Evolutionary conservation across 2,329 filamentous ascomycete species (phyloP).

Genomic region (Colletotrichum lupini): DNA sequence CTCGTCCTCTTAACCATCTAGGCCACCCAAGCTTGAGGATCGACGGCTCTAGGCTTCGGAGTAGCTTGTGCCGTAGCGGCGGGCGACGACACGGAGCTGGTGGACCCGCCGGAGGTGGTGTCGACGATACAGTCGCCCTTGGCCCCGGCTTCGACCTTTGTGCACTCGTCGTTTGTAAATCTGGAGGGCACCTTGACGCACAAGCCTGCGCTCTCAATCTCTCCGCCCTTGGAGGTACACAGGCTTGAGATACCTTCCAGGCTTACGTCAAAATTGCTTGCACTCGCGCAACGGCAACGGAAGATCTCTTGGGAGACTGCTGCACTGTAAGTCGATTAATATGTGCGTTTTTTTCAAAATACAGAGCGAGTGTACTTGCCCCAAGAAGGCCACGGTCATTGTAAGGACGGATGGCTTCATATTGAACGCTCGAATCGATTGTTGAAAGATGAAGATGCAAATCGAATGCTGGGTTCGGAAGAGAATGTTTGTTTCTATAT

Average conservation of each 20-base stretch:
- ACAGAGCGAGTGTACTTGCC: neutral
- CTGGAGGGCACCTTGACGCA: neutral
- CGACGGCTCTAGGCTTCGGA: neutral
- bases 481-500: too few relatives aligned
- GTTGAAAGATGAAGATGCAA: too few relatives aligned
- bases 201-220: neutral
- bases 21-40: neutral
- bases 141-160: neutral
- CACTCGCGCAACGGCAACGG: constrained; percentile 16
- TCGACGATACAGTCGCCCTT: constrained; percentile 14
- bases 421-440: neutral
- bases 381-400: neutral
- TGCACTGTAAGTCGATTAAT: neutral
- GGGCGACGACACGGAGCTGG: neutral
- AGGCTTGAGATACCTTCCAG: neutral
- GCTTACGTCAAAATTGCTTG: neutral
- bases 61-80: neutral
- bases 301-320: neutral
- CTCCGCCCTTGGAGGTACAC: neutral
- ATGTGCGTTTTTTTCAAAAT: neutral
- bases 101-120: neutral
- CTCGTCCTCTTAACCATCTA: neutral
- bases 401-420: neutral
- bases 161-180: constrained; percentile 9
- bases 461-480: too few relatives aligned